These are phyloP conservation scores for Candida neerlandica DNA, from an alignment of 1,139 yeast species.

Conservation along the genomic window DNA sequence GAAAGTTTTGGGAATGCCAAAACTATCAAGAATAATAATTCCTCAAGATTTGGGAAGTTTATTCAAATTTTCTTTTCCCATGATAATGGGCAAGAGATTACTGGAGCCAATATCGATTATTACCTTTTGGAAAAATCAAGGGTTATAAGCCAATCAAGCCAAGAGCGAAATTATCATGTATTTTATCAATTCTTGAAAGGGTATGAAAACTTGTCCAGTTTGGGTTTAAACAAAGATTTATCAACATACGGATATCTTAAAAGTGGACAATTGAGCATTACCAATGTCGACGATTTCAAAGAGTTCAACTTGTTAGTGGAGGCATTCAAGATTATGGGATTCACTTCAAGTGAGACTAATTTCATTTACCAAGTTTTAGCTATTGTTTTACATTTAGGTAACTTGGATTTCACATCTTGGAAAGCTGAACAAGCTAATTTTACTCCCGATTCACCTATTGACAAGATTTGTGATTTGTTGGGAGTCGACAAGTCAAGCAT, in stretches of 20 bases:
- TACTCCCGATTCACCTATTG: constrained; percentile 54
- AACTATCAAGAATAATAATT: constrained; percentile 90
- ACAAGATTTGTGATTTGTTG: constrained; percentile 59
- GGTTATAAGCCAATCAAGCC: constrained; percentile 73
- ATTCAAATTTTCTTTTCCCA: constrained; percentile 77
- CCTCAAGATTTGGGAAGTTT: constrained; percentile 96
- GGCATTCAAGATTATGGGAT: constrained; percentile 77
- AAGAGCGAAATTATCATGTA: constrained; percentile 89
- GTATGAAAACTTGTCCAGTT: constrained; percentile 51
- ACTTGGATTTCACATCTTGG: constrained; percentile 71
- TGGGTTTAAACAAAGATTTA: constrained; percentile 50
- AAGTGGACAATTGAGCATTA: constrained; percentile 53
- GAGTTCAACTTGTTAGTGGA: constrained; percentile 64
- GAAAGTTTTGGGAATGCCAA: constrained; percentile 98
- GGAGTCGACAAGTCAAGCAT: constrained; percentile 65
- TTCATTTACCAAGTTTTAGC: constrained; percentile 72
- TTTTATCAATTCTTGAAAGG: constrained; percentile 87
- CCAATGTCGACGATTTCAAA: constrained; percentile 72
- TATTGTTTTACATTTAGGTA: constrained; percentile 81
- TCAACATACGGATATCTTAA: constrained; percentile 61
- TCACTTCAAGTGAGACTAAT: constrained; percentile 54
- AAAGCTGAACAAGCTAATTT: constrained; percentile 82
- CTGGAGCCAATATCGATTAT: constrained; percentile 94
- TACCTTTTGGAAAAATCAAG: constrained; percentile 92
- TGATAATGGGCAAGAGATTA: constrained; percentile 47